Base-by-base conservation (phyloP, 225 moss, liverwort and hornwort genomes). In the Physcomitrium patens region DNA sequence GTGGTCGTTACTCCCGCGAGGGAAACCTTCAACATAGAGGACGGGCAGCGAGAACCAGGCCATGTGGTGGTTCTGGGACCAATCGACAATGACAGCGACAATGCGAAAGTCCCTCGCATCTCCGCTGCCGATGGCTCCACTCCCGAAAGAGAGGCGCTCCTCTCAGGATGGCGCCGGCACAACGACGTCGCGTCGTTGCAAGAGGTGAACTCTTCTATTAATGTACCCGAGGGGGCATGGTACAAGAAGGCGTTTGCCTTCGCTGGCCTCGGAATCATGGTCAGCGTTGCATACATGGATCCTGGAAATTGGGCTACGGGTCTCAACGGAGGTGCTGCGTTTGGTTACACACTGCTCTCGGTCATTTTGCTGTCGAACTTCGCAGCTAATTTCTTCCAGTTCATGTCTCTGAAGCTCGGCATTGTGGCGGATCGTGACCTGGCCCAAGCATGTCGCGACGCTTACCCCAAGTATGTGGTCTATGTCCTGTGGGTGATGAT, bases 291-390 rank as follows among this genome's bases (percentile, higher is more conserved):
- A 13, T 97, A 97, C 86, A 97, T 97, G 97, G 97, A 97, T 54
- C 97, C 97, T 0, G 97, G 97, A 0, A 97, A 97, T 49, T 97
- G 97, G 97, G 97, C 97, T 8, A 97, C 97, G 0, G 97, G 93
- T 73, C 86, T 94, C 60, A 80, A 77, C 61, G 97, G 97, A 23
- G 97, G 97, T 28, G 89, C 97, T 0, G 77, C 84, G 0, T 97
- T 80, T 31, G 97, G 97, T 18, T 97, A 97, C 89, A 93, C 90
- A 0, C 84, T 97, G 12, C 85, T 97, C 9, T 81, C 81, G 10
- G 91, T 97, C 43, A 24, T 97, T 67, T 57, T 97, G 7, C 70
- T 97, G 3, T 93, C 97, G 61, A 97, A 90, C 75, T 68, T 97
- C 63, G 81, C 84, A 2, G 94, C 97, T 70, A 90, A 94, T 31